Conservation (phyloP, 2,329 filamentous ascomycete species). For the Aureobasidium vineae region DNA sequence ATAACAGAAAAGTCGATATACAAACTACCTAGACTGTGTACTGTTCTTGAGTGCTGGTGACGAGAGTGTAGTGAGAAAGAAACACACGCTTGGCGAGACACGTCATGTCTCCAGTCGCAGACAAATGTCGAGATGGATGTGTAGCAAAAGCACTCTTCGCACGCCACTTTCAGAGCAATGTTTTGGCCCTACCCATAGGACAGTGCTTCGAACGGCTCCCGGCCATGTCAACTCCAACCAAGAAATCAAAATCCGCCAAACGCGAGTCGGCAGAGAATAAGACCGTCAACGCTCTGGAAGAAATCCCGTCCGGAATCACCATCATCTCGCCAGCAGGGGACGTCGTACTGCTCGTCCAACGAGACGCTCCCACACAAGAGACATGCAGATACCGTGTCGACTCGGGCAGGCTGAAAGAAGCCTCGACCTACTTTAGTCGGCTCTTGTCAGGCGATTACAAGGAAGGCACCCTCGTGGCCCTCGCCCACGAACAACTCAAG, state of each 20-base stretch:
- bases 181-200: slow-evolving; percentile 53
- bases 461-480: slow-evolving; percentile 58
- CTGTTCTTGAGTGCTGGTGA: neutral
- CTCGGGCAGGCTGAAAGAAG: slow-evolving; percentile 55
- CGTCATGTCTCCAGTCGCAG: neutral
- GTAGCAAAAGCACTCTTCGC: neutral
- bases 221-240: slow-evolving; percentile 14
- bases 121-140: neutral
- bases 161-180: slow-evolving; percentile 38
- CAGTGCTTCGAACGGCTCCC: slow-evolving; percentile 6
- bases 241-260: slow-evolving; percentile 16
- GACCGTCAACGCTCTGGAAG: neutral
- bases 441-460: slow-evolving; percentile 64
- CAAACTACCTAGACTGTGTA: neutral
- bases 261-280: slow-evolving; percentile 4
- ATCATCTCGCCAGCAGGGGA: slow-evolving; percentile 60
- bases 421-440: slow-evolving; percentile 68
- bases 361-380: slow-evolving; percentile 56
- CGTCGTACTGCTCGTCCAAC: slow-evolving; percentile 64
- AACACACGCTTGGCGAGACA: neutral
- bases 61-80: neutral
- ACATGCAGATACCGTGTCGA: slow-evolving; percentile 62
- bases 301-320: slow-evolving; percentile 35
- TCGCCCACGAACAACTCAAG: slow-evolving; percentile 53
- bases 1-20: neutral